Evolutionary conservation across 2,329 filamentous ascomycete genomes (phyloP), one percentile per base, ranked within the genome.

Genomic region (Ramularia endophylla): DNA sequence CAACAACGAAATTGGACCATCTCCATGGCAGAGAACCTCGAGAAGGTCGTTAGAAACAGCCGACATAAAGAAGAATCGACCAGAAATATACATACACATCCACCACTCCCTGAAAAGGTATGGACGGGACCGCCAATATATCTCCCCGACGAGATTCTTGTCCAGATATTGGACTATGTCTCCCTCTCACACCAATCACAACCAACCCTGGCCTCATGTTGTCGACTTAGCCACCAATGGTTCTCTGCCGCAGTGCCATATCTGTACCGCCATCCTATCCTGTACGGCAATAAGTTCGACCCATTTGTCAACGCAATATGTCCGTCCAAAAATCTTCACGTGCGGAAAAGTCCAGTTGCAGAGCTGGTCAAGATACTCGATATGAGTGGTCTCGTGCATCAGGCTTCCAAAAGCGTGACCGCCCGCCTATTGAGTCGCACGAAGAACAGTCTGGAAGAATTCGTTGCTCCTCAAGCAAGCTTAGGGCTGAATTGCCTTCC

Each of bases 401-500:
- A 80, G 50, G 74, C 74, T 46, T 73, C 67, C 41, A 78, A 75
- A 50, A 75, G 73, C 36, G 59, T 71, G 8, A 81, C 77, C 1
- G 74, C 77, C 15, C 69, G 77, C 22, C 58, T 81, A 6, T 62
- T 81, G 3, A 68, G 73, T 17, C 65, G 74, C 36, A 70, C 74
- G 1, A 79, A 75, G 46, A 58, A 61, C 5, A 69, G 64, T 2
- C 55, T 82, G 13, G 65, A 73, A 46, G 57, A 62, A n/a, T 80
- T 81, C 54, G 57, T 72, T 34, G 76, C 78, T 1, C 78, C 78
- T 1, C 73, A 74, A 44, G 68, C 73, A 4, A 73, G 71, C 3
- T 81, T 81, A 51, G 72, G 71, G 2, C 60, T 74, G 38, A 77
- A 78, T 46, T 75, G 73, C 54, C 72, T 80, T 48, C 69, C 75